These are phyloP conservation scores for Leucosporidium scottii DNA, from an alignment of 768 basidiomycete species.

Conservation along the genomic window DNA sequence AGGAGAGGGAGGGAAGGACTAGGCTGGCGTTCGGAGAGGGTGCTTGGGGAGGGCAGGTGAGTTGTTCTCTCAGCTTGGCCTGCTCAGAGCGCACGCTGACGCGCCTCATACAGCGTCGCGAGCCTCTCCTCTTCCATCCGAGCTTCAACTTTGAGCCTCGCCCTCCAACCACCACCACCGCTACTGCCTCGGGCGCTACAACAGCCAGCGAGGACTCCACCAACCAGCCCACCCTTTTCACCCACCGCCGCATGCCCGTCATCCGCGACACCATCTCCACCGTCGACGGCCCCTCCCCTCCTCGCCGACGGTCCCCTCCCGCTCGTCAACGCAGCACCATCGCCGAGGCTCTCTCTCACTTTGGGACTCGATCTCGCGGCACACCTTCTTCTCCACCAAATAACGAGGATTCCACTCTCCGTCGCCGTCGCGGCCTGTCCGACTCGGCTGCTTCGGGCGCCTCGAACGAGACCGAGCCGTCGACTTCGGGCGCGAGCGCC, in stretches of 20 bases:
- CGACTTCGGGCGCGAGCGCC: not conserved
- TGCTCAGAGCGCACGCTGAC: no score
- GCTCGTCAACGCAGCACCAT: not conserved
- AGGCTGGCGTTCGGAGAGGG: not conserved
- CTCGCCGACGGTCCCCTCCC: not conserved
- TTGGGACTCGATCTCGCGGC: not conserved
- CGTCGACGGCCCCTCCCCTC: conserved; percentile 4
- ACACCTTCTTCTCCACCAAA: not conserved
- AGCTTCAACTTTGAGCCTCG: conserved; percentile 6
- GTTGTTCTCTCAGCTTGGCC: not conserved
- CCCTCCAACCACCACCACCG: conserved; percentile 2
- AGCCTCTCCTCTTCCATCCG: not conserved
- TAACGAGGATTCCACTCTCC: not conserved
- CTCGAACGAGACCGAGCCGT: not conserved
- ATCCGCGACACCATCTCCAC: not conserved
- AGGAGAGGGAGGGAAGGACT: not conserved
- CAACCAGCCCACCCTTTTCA: not conserved
- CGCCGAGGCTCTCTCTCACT: conserved; percentile 8
- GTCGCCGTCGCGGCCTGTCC: not conserved
- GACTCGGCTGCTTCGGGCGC: not conserved
- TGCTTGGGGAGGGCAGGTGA: not conserved
- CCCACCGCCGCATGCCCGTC: not conserved
- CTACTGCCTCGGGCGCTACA: not conserved
- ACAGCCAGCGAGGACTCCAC: not conserved
- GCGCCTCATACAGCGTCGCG: not conserved